A percentile compares a stretch with the other conserved stretches of the same genome.
These are phyloP conservation scores for Acacia acuminata DNA, from an alignment of 306 rosid genomes.

Conservation along the genomic window DNA sequence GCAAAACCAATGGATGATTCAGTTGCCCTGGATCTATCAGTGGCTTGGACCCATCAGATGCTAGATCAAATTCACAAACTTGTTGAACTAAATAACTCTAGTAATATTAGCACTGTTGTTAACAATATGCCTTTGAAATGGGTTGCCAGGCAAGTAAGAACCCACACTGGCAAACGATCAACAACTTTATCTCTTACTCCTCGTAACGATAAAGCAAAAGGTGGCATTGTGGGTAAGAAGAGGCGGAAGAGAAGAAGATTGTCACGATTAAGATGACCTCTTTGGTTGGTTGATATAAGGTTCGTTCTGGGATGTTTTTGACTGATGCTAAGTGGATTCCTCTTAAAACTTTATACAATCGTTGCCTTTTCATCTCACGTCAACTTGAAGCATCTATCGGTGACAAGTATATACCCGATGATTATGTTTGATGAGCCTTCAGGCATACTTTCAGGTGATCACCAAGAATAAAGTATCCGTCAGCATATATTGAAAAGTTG, in stretches of 20 bases:
- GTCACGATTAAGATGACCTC: neutral
- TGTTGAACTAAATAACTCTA: slow-evolving; percentile 60
- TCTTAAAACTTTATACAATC: neutral
- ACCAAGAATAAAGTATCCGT: neutral
- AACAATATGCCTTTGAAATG: neutral
- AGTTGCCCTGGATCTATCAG: slow-evolving; percentile 60
- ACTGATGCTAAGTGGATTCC: neutral
- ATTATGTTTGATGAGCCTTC: neutral
- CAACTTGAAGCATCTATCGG: neutral
- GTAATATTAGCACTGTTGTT: slow-evolving; percentile 54
- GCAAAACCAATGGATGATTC: slow-evolving; percentile 17
- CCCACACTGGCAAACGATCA: neutral
- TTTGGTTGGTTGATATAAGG: neutral
- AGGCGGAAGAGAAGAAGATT: slow-evolving; percentile 9
- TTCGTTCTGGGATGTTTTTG: neutral
- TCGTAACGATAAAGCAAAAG: neutral
- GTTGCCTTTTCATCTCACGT: neutral
- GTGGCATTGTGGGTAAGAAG: neutral
- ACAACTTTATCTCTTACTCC: neutral
- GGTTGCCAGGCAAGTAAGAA: neutral
- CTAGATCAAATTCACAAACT: slow-evolving; percentile 52
- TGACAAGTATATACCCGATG: neutral
- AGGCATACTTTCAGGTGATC: neutral
- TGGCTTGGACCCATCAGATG: slow-evolving; percentile 77
- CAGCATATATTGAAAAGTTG: neutral